Conservation (phyloP, 2,329 filamentous ascomycete genomes). For the Talaromyces atroroseus region DNA sequence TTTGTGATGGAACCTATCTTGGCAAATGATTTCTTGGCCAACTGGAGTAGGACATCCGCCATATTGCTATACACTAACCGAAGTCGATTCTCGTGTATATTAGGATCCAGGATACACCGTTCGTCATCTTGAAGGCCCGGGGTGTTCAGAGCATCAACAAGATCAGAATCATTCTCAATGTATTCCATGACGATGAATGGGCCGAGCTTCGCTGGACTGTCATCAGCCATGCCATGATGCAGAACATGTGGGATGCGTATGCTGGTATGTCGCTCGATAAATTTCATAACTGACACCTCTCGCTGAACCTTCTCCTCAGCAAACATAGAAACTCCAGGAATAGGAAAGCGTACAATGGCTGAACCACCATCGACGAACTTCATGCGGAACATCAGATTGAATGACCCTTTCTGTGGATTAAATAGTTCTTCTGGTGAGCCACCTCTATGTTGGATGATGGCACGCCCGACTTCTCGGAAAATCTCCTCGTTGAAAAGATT, state of each 20-base stretch:
- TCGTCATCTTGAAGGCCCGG: slow-evolving; percentile 20
- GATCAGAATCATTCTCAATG: slow-evolving; percentile 19
- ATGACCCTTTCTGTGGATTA: slow-evolving; percentile 15
- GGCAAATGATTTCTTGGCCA: slow-evolving; percentile 30
- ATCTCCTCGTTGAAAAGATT: slow-evolving; percentile 10
- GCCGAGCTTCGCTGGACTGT: slow-evolving; percentile 16
- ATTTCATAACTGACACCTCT: slow-evolving; percentile 18
- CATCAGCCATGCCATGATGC: slow-evolving; percentile 17
- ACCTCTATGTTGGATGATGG: slow-evolving; percentile 15
- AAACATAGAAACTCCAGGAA: slow-evolving; percentile 18
- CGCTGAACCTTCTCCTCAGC: slow-evolving; percentile 21
- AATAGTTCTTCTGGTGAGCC: slow-evolving; percentile 12
- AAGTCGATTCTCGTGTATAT: slow-evolving; percentile 30
- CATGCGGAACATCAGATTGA: slow-evolving; percentile 21
- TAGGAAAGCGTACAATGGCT: slow-evolving; percentile 20
- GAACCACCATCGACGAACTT: slow-evolving; percentile 14
- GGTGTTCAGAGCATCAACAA: slow-evolving; percentile 23
- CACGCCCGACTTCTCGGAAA: slow-evolving; percentile 10
- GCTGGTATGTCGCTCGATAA: slow-evolving; percentile 15
- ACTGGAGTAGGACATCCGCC: slow-evolving; percentile 37
- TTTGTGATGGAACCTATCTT: slow-evolving; percentile 38
- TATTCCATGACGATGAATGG: slow-evolving; percentile 36
- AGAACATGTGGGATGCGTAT: slow-evolving; percentile 17
- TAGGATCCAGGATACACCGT: slow-evolving; percentile 28
- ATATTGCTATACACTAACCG: slow-evolving; percentile 36